Conservation (phyloP, 192 early-diverging fungal species). For the Linnemannia zychae region DNA sequence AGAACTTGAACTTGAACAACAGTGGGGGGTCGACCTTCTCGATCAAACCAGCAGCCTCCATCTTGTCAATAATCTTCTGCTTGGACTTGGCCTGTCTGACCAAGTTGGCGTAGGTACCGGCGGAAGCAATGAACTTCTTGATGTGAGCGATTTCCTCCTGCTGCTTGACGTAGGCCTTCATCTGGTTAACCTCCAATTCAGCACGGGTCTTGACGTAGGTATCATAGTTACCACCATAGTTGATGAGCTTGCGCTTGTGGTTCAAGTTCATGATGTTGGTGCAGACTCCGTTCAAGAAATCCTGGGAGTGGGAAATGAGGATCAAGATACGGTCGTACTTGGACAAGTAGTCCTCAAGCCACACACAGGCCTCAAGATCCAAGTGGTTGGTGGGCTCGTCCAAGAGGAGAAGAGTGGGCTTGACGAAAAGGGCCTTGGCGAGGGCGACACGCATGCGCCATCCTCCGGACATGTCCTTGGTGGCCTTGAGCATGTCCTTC, state of each 20-base stretch:
- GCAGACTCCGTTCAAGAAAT: conserved; percentile 95
- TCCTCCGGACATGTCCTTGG: conserved; percentile 98
- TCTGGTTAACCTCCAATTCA: conserved; percentile 98
- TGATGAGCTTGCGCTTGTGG: conserved; percentile 89
- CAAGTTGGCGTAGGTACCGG: conserved; percentile 99
- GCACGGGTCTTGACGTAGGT: conserved; percentile 94
- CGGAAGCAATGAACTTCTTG: conserved; percentile 98
- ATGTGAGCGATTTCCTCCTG: conserved; percentile 99
- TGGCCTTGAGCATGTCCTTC: conserved; percentile 90
- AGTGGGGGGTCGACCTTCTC: conserved; percentile 89
- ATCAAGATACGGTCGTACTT: conserved; percentile 85
- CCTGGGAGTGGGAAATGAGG: conserved; percentile 94
- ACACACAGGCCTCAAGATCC: conserved; percentile 95
- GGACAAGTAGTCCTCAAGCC: conserved; percentile 96
- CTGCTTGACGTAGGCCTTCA: conserved; percentile 99
- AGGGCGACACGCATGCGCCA: conserved; percentile 99
- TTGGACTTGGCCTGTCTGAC: conserved; percentile 96
- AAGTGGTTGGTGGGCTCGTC: conserved; percentile 95
- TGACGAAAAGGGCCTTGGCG: conserved; percentile 95
- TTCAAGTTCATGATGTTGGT: conserved; percentile 95
- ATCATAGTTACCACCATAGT: conserved; percentile 99
- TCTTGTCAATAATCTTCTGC: conserved; percentile 99
- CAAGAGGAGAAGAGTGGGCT: conserved; percentile 88
- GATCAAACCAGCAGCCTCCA: conserved; percentile 98
- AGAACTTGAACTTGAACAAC: conserved; percentile 91